Conservation (phyloP, 2,329 filamentous ascomycete species). For the Lachnellula cervina region DNA sequence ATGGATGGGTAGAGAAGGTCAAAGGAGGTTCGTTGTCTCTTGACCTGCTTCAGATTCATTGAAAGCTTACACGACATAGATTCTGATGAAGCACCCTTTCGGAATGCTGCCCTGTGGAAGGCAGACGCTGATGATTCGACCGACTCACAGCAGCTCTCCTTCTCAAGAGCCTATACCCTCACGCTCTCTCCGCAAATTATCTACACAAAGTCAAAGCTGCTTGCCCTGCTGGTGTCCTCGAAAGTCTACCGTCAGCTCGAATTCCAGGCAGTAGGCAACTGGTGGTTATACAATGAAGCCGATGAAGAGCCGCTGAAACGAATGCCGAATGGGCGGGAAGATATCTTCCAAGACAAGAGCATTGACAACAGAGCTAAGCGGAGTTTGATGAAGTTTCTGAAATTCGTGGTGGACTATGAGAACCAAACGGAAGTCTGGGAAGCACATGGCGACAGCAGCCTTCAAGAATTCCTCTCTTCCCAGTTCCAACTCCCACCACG, state of each 20-base stretch:
- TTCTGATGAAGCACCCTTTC: slow-evolving; percentile 17
- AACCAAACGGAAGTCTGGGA: slow-evolving; percentile 57
- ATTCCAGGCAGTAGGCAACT: slow-evolving; percentile 88
- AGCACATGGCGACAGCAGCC: slow-evolving; percentile 46
- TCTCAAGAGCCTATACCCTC: slow-evolving; percentile 73
- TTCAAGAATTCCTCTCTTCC: slow-evolving; percentile 54
- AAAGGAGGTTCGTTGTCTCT: slow-evolving; percentile 28
- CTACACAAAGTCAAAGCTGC: slow-evolving; percentile 73
- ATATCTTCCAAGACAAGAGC: slow-evolving; percentile 74
- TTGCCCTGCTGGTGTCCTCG: slow-evolving; percentile 81
- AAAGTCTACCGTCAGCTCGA: slow-evolving; percentile 85
- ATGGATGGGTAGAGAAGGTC: slow-evolving; percentile 60
- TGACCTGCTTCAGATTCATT: neutral
- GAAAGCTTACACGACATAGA: slow-evolving; percentile 20
- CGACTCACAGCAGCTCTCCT: slow-evolving; percentile 43
- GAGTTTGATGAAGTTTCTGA: slow-evolving; percentile 86
- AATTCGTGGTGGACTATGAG: slow-evolving; percentile 73
- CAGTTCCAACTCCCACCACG: slow-evolving; percentile 64
- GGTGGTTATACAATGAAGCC: slow-evolving; percentile 62
- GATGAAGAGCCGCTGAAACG: slow-evolving; percentile 47
- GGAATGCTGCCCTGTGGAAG: slow-evolving; percentile 28
- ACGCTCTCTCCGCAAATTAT: slow-evolving; percentile 82
- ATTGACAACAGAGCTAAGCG: slow-evolving; percentile 81
- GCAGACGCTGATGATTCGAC: slow-evolving; percentile 26
- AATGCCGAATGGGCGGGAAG: slow-evolving; percentile 85